phyloP scores from a whole-genome alignment of 1,284 basidiomycete genomes.

The Meripilus lineatus region DNA sequence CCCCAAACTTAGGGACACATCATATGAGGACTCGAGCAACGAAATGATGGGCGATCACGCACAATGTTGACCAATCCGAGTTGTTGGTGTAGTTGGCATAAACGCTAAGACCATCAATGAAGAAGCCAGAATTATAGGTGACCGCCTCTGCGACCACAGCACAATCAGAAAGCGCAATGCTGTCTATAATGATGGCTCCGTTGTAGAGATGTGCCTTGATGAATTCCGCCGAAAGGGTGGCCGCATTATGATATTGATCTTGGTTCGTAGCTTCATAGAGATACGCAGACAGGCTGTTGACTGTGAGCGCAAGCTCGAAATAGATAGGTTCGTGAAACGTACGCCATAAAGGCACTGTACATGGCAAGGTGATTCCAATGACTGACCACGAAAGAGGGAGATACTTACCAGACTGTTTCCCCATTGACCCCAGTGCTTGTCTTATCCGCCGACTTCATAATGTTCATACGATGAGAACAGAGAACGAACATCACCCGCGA shows the following conservation, averaged over 20 bases:
- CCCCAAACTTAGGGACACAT: background rate
- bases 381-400: background rate
- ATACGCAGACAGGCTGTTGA: slow-evolving; percentile 7
- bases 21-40: background rate
- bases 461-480: background rate
- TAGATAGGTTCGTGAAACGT: background rate
- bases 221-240: slow-evolving; percentile 6
- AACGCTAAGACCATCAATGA: slow-evolving; percentile 9
- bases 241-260: background rate
- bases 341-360: slow-evolving; percentile 2
- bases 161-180: background rate
- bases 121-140: slow-evolving; percentile 3
- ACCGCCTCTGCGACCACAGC: background rate
- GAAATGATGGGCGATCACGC: background rate
- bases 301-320: background rate
- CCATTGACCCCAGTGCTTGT: slow-evolving; percentile 1
- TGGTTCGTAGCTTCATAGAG: slow-evolving; percentile 7
- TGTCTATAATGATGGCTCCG: slow-evolving; percentile 4
- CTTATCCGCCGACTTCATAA: background rate
- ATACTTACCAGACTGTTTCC: slow-evolving; percentile 1
- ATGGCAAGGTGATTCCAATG: background rate
- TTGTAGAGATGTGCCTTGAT: slow-evolving; percentile 5
- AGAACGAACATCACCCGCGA: background rate
- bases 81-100: slow-evolving; percentile 6
- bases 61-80: slow-evolving; percentile 3